phyloP scores from a whole-genome alignment of 176 grass and related monocot genomes.

The Oryza rufipogon region DNA sequence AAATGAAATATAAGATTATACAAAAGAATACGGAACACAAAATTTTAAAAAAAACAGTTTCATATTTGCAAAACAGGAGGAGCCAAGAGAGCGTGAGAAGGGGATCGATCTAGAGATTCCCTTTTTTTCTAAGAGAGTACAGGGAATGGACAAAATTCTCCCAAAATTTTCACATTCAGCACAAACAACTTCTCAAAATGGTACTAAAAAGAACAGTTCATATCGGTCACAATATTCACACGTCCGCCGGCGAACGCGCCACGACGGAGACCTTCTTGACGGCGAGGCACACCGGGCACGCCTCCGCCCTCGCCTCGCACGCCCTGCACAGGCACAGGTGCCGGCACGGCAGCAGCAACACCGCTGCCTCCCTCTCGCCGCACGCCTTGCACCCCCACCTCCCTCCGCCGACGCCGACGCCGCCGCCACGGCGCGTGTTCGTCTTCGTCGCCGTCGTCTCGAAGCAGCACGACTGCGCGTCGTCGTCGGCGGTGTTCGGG shows the following conservation, averaged over 20 bases:
- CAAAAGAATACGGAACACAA: too few species aligned
- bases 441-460: neutral
- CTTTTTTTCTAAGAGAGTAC: neutral
- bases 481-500: conserved; percentile 26
- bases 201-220: neutral
- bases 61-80: too few species aligned
- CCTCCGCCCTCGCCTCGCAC: conserved; percentile 36
- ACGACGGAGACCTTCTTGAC: conserved; percentile 51
- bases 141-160: neutral
- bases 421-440: neutral
- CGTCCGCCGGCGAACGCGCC: neutral
- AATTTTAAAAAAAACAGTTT: too few species aligned
- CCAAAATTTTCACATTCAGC: neutral
- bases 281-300: conserved; percentile 52
- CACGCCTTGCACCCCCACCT: conserved; percentile 49
- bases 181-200: neutral
- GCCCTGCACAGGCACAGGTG: conserved; percentile 64
- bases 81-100: too few species aligned
- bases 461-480: conserved; percentile 38
- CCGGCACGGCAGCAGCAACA: conserved; percentile 70
- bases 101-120: too few species aligned
- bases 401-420: neutral
- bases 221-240: neutral
- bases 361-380: conserved; percentile 40
- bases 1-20: too few species aligned